Evolutionary conservation across 2,329 filamentous ascomycete genomes (phyloP), one percentile per base, ranked within the genome.

Genomic region (Epichloe elymi): DNA sequence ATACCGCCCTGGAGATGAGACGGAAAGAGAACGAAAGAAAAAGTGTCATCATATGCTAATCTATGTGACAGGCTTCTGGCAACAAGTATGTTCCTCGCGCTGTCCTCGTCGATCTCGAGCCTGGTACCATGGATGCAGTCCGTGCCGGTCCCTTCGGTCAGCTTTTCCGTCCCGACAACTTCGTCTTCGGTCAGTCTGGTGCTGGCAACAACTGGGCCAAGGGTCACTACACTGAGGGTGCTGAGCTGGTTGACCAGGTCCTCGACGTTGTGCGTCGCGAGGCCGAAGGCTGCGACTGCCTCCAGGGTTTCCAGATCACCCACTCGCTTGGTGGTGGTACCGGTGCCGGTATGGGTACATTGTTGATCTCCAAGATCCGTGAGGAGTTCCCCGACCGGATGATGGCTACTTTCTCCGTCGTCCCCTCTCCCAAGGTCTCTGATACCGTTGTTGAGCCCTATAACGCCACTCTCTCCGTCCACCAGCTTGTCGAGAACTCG

Each of bases 191-290:
- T 65, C 93, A 97, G 79, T 96, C 91, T 64, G 91, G 93, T 82
- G 91, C 91, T 71, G 91, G 91, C 76, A 98, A 98, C 88, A 97
- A 97, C 83, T 98, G 91, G 91, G 91, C 91, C 73, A 98, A 97
- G 85, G 91, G 91, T 76, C 91, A 98, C 73, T 98, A 98, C 82
- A 98, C 91, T 59, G 91, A 98, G 80, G 91, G 91, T 83, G 91
- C 91, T 63, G 93, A 98, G 79, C 82, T 97, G 58, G 91, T 98
- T 61, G 91, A 98, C 79, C 81, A 96, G 67, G 91, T 98, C 63
- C 83, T 98, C 63, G 91, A 97, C 70, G 91, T 98, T 60, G 91
- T 98, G 68, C 93, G 91, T 70, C 91, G 91, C 66, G 91, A 98
- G 80, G 90, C 93, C 62, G 91, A 97, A 78, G 88, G 86, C 71